Conservation (phyloP, 108 stramenopile genomes). For the Stephanodiscus minutulus region DNA sequence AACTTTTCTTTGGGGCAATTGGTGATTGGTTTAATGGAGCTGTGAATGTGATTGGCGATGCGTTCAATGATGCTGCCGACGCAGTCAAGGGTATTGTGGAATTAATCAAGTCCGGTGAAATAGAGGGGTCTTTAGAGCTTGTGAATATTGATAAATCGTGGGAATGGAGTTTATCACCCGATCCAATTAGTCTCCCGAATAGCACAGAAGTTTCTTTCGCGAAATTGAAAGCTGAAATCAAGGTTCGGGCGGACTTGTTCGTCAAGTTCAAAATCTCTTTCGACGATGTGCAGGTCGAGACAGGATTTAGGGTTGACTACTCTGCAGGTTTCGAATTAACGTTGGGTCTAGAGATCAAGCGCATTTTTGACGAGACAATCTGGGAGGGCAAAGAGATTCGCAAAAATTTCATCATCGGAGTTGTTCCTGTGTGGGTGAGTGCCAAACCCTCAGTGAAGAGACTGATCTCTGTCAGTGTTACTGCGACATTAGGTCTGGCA, state of each 20-base stretch:
- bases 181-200: neutral
- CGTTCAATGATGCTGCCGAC: neutral
- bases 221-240: neutral
- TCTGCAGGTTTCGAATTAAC: neutral
- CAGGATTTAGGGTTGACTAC: neutral
- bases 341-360: neutral
- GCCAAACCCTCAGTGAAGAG: neutral
- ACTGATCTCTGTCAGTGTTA: neutral
- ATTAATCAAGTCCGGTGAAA: neutral
- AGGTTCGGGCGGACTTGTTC: constrained; percentile 5
- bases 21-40: neutral
- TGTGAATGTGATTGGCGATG: neutral
- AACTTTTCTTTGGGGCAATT: no score
- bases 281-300: neutral
- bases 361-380: neutral
- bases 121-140: neutral
- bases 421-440: neutral
- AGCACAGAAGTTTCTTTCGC: neutral
- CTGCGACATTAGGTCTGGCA: no score
- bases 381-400: neutral
- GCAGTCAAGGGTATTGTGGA: neutral
- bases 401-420: neutral
- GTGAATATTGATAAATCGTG: neutral
- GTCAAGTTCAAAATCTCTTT: constrained; percentile 1
- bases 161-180: neutral